Evolutionary conservation across 306 rosid genomes (phyloP).

Genomic region (Cucurbita pepo): DNA sequence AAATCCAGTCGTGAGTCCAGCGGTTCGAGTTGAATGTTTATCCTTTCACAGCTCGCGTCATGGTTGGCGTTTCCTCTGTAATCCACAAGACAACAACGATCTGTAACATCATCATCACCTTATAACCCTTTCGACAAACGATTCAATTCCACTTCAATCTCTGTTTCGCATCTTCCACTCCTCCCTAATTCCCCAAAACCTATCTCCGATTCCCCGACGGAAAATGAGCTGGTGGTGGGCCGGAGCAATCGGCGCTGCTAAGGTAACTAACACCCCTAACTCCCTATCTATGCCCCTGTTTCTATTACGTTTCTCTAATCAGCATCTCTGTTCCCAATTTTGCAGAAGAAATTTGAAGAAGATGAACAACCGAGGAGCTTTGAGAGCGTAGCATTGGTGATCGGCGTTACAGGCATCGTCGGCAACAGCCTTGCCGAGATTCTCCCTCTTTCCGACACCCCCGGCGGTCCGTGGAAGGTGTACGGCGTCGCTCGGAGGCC

Average conservation of each 20-base stretch:
- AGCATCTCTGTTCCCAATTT: background rate
- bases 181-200: background rate
- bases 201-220: background rate
- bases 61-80: no score
- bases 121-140: background rate
- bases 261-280: background rate
- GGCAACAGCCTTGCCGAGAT: constrained; percentile 79
- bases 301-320: background rate
- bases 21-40: background rate
- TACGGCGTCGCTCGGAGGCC: constrained; percentile 71
- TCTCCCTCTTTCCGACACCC: constrained; percentile 56
- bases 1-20: background rate
- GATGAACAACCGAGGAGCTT: constrained; percentile 28
- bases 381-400: constrained; percentile 34
- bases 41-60: constrained; percentile 4
- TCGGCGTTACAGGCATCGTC: constrained; percentile 65
- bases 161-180: background rate
- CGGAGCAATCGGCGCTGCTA: constrained; percentile 45
- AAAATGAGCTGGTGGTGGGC: constrained; percentile 61
- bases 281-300: background rate
- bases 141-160: background rate
- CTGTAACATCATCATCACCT: background rate
- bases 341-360: constrained; percentile 43
- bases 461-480: constrained; percentile 76
- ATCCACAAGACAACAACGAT: background rate